Evolutionary conservation across 2,329 filamentous ascomycete species (phyloP).

Genomic region (Cercospora sp.): DNA sequence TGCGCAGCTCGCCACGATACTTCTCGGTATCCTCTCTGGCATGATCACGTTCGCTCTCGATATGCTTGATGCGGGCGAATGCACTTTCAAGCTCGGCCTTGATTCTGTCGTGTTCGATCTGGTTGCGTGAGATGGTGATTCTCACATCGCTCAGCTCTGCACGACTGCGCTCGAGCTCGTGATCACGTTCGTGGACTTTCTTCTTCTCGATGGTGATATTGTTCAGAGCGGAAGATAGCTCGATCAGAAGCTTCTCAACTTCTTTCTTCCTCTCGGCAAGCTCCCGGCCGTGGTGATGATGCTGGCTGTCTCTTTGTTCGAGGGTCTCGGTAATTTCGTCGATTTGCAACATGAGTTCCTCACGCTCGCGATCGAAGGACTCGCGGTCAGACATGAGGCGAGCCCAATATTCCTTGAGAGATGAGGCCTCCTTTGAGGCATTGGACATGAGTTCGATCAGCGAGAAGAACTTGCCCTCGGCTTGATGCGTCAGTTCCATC

Average conservation of each 20-base stretch:
- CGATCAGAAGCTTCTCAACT: constrained; percentile 36
- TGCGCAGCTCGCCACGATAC: constrained; percentile 32
- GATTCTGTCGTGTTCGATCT: constrained; percentile 32
- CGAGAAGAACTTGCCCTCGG: constrained; percentile 37
- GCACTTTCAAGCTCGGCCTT: constrained; percentile 31
- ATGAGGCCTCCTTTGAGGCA: constrained; percentile 35
- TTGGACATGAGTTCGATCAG: constrained; percentile 37
- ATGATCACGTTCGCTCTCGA: constrained; percentile 33
- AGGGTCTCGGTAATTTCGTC: constrained; percentile 34
- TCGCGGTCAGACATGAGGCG: constrained; percentile 35
- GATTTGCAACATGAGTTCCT: constrained; percentile 35
- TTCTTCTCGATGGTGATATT: constrained; percentile 32
- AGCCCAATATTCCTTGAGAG: constrained; percentile 37
- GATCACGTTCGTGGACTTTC: constrained; percentile 34
- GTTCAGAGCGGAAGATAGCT: constrained; percentile 32
- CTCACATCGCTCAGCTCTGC: constrained; percentile 31
- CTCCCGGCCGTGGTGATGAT: constrained; percentile 31
- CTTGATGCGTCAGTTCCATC: constrained; percentile 33
- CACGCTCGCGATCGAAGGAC: constrained; percentile 33
- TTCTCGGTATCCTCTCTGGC: constrained; percentile 33
- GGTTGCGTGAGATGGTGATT: constrained; percentile 26
- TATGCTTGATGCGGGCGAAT: constrained; percentile 25
- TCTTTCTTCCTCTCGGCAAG: constrained; percentile 34
- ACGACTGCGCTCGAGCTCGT: constrained; percentile 31
- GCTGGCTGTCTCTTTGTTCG: constrained; percentile 30